Conservation (phyloP, 257 asterid species). For the Prunella vulgaris region DNA sequence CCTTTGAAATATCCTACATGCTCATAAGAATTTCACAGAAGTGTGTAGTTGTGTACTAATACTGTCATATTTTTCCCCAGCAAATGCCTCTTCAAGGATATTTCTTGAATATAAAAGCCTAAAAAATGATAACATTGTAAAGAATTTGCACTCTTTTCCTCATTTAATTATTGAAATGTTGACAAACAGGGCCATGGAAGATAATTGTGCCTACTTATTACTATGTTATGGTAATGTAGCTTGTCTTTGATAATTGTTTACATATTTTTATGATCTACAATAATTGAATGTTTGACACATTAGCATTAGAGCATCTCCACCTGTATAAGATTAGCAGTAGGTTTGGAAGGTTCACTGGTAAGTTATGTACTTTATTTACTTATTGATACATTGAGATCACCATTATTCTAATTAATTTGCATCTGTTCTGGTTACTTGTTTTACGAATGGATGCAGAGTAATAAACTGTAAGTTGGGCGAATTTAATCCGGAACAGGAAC, state of each 20-base stretch:
- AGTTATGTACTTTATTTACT: neutral
- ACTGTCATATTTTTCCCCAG: neutral
- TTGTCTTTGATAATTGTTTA: neutral
- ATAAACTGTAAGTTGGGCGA: neutral
- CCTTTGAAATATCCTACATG: neutral
- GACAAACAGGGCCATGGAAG: neutral
- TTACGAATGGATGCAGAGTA: neutral
- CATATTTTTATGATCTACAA: neutral
- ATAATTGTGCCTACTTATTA: neutral
- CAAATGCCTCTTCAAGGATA: neutral
- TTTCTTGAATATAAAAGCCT: slow-evolving; percentile 1
- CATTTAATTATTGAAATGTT: neutral
- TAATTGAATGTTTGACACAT: neutral
- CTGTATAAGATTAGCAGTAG: neutral
- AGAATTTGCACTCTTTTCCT: neutral
- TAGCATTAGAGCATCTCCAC: neutral
- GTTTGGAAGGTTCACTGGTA: neutral
- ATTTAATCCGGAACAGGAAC: neutral
- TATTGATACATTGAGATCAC: neutral
- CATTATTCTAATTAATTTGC: neutral
- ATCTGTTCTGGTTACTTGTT: neutral
- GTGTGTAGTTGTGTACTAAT: neutral
- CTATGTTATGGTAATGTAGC: neutral
- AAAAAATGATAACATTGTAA: neutral
- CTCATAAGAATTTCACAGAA: neutral